Conservation (phyloP, 306 rosid species). For the Medicago lupulina region DNA sequence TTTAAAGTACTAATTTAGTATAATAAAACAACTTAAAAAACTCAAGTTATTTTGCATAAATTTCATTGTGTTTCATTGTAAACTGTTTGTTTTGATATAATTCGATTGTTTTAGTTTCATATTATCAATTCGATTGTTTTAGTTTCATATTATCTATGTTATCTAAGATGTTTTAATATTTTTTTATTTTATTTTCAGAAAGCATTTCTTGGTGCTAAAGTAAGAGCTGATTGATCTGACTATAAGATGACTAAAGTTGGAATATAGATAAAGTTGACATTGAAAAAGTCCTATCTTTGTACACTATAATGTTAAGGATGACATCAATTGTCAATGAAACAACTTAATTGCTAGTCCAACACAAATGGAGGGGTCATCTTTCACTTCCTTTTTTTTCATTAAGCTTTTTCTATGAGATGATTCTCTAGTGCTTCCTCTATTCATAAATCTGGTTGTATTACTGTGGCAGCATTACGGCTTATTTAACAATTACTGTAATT, state of each 20-base stretch:
- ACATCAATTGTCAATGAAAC: neutral
- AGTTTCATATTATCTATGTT: neutral
- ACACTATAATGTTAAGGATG: constrained; percentile 34
- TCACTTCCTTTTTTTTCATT: neutral
- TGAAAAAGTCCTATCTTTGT: constrained; percentile 8
- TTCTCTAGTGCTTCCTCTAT: neutral
- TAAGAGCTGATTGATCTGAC: constrained; percentile 32
- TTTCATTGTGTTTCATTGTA: too few species aligned
- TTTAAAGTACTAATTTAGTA: too few species aligned
- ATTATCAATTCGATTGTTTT: too few species aligned
- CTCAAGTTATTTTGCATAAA: too few species aligned
- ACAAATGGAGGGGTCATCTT: constrained; percentile 24
- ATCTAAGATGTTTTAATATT: neutral
- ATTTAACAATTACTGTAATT: neutral
- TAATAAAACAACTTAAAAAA: too few species aligned
- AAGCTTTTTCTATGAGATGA: constrained; percentile 19
- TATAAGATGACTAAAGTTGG: constrained; percentile 30
- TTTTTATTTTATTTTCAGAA: constrained; percentile 35
- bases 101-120: too few species aligned
- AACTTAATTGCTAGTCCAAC: too few species aligned
- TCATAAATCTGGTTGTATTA: neutral
- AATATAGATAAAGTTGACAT: constrained; percentile 17
- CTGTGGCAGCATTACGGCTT: constrained; percentile 22
- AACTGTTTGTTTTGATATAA: too few species aligned
- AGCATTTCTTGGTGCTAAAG: constrained; percentile 55